Evolutionary conservation across 192 early-diverging fungal species (phyloP).

Genomic region (Podila minutissima): DNA sequence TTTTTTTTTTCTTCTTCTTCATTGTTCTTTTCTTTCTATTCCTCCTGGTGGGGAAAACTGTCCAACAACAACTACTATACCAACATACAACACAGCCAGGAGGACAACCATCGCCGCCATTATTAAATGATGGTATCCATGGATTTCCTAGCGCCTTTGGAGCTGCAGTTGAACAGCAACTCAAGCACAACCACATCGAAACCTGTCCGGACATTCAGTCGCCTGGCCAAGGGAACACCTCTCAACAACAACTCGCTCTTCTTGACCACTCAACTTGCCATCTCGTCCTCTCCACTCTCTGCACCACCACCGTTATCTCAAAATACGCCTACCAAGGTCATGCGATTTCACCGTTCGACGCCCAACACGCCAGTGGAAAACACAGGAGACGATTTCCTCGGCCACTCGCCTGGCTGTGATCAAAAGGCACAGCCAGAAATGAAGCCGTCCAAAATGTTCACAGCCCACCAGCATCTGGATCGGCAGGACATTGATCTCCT

Average conservation of each 20-base stretch:
- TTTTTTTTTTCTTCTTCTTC: neutral
- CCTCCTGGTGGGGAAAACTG: neutral
- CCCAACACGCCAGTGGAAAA: neutral
- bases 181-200: neutral
- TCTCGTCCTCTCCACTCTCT: neutral
- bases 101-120: neutral
- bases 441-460: neutral
- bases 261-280: neutral
- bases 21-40: neutral
- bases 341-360: neutral
- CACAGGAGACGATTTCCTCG: conserved; percentile 8
- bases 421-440: neutral
- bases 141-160: conserved; percentile 5
- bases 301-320: neutral
- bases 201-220: conserved; percentile 15
- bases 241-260: neutral
- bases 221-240: neutral
- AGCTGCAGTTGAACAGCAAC: conserved; percentile 2
- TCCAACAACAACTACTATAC: neutral
- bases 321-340: neutral
- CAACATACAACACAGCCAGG: neutral
- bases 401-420: neutral
- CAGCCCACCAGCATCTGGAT: conserved; percentile 10
- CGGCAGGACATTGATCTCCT: conserved; percentile 10
- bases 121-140: neutral